phyloP scores from a whole-genome alignment of 1,284 basidiomycete genomes.

The Leccinum ponderosum region DNA sequence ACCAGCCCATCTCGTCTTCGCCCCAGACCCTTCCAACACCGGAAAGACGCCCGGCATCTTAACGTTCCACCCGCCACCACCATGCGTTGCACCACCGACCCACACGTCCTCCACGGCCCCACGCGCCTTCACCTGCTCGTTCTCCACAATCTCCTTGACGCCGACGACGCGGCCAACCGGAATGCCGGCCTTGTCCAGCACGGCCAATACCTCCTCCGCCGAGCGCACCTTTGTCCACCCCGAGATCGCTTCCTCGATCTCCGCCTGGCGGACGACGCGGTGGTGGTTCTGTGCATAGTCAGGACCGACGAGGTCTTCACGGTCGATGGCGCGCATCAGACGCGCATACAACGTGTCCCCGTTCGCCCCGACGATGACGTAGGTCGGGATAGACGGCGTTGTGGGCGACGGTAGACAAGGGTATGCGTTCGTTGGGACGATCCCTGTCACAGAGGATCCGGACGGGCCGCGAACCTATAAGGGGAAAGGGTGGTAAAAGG shows the following conservation, averaged over 20 bases:
- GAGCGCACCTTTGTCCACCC: conserved; percentile 53
- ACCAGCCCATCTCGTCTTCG: conserved; percentile 64
- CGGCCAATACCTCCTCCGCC: conserved; percentile 45
- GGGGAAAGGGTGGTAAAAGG: background rate
- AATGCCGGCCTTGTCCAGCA: conserved; percentile 48
- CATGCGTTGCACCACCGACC: conserved; percentile 42
- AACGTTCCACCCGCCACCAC: conserved; percentile 50
- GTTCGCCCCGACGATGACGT: conserved; percentile 70
- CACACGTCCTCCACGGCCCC: conserved; percentile 59
- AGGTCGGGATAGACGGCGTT: conserved; percentile 45
- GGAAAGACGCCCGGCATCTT: conserved; percentile 68
- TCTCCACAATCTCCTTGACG: conserved; percentile 61
- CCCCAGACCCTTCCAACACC: conserved; percentile 54
- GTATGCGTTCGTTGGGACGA: conserved; percentile 72
- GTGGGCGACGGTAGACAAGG: conserved; percentile 53
- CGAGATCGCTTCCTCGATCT: conserved; percentile 64
- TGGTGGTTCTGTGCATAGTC: conserved; percentile 60
- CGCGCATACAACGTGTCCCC: conserved; percentile 67
- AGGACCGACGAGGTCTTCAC: conserved; percentile 58
- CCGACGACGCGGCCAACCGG: conserved; percentile 63
- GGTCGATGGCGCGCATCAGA: conserved; percentile 59
- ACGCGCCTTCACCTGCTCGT: conserved; percentile 54
- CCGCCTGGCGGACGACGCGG: conserved; percentile 53
- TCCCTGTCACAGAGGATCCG: conserved; percentile 70
- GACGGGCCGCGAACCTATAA: conserved; percentile 64